Percentiles rank a stretch among this genome's conserved stretches.
These are phyloP conservation scores for Rhynchospora tenuis DNA, from an alignment of 176 grass and related monocot genomes.

Conservation along the genomic window DNA sequence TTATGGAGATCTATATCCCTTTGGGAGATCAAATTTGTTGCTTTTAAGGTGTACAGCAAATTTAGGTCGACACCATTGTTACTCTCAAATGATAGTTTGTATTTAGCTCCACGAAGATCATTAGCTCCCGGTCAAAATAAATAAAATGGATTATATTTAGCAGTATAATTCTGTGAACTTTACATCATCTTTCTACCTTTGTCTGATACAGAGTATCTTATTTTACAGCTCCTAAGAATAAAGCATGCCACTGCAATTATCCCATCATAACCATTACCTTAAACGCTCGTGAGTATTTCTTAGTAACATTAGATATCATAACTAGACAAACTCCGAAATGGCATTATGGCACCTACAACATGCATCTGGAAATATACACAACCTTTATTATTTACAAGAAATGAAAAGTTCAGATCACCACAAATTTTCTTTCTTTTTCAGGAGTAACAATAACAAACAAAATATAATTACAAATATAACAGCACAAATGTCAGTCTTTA, in stretches of 20 bases:
- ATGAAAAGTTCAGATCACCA: background rate
- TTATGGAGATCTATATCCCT: no score
- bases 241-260: background rate
- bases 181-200: background rate
- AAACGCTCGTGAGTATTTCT: background rate
- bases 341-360: background rate
- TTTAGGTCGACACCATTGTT: no score
- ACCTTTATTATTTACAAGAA: constrained; percentile 5
- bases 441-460: background rate
- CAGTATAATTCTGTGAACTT: background rate
- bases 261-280: background rate
- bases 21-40: no score
- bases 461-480: constrained; percentile 30
- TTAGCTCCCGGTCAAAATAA: background rate
- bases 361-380: background rate
- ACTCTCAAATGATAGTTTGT: no score
- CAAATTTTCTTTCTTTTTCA: constrained; percentile 5
- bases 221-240: no score
- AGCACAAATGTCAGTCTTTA: constrained; percentile 27
- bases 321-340: background rate
- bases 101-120: background rate
- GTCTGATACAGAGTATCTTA: no score
- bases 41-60: no score
- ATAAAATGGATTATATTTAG: background rate
- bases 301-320: background rate